Conservation (phyloP, 1,139 yeast species). For the Geotrichum aggregatum region DNA sequence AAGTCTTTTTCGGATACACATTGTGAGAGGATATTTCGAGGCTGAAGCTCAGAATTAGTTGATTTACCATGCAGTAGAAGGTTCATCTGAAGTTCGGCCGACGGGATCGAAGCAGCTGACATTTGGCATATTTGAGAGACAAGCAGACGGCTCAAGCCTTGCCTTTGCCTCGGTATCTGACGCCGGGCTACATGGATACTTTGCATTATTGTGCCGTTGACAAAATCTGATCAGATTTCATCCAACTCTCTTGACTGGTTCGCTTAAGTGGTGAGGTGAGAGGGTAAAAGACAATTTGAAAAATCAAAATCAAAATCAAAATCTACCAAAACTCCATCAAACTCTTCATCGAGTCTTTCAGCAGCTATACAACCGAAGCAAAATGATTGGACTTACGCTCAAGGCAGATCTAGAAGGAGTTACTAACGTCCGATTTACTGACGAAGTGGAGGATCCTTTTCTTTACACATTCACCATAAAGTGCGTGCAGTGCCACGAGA, state of each 20-base stretch:
- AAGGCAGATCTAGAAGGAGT: slow-evolving; percentile 62
- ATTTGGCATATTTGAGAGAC: background rate
- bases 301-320: background rate
- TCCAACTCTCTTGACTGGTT: too few species aligned
- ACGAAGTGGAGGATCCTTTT: slow-evolving; percentile 57
- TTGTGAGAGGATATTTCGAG: background rate
- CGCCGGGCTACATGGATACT: too few species aligned
- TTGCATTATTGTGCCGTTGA: too few species aligned
- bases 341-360: background rate
- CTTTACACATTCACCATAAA: slow-evolving; percentile 66
- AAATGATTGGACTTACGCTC: slow-evolving; percentile 48
- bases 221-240: too few species aligned
- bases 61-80: background rate
- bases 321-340: background rate
- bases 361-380: background rate
- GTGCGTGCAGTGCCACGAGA: slow-evolving; percentile 78
- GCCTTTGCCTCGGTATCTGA: too few species aligned
- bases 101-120: background rate
- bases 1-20: slow-evolving; percentile 21
- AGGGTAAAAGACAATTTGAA: background rate
- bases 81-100: background rate
- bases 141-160: too few species aligned
- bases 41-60: background rate
- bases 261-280: background rate
- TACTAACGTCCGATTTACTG: slow-evolving; percentile 60